A percentile compares a stretch with the other conserved stretches of the same genome.
Evolutionary conservation across 345 rosid species (phyloP).

Genomic region (Lepidium didymum): DNA sequence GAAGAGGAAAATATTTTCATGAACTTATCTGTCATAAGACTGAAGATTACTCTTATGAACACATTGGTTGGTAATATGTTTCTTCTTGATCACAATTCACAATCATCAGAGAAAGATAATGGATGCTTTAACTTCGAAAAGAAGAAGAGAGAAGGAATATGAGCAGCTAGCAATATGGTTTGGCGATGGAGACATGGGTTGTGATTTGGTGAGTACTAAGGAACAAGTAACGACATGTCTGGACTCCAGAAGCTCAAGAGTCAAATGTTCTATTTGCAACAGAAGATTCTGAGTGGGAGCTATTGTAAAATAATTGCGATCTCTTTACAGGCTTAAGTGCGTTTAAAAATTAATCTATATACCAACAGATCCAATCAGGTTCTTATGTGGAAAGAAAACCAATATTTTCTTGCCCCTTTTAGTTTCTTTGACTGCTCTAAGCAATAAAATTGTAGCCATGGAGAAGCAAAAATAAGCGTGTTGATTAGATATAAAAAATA

Average conservation of each 20-base stretch:
- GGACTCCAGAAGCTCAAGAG: constrained; percentile 11
- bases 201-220: constrained; percentile 16
- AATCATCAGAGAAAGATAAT: constrained; percentile 49
- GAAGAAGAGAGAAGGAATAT: constrained; percentile 63
- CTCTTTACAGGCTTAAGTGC: not conserved
- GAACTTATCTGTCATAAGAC: not conserved
- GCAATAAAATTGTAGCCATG: not conserved
- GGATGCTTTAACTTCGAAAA: constrained; percentile 54
- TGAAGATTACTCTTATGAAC: not conserved
- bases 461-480: constrained; percentile 5
- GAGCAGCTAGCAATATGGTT: constrained; percentile 71
- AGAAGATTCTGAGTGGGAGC: constrained; percentile 66
- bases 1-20: not conserved
- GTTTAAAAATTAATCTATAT: not conserved
- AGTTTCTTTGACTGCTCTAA: not conserved
- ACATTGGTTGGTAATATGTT: not conserved
- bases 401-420: not conserved
- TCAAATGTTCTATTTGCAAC: constrained; percentile 16
- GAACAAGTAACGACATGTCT: constrained; percentile 3
- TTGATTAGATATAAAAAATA: not conserved
- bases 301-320: constrained; percentile 32
- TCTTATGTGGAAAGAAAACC: not conserved
- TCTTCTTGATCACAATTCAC: not conserved
- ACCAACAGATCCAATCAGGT: not conserved
- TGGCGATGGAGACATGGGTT: constrained; percentile 49